These are phyloP conservation scores for Thielaviopsis punctulata DNA, from an alignment of 2,329 filamentous ascomycete species.

Conservation along the genomic window DNA sequence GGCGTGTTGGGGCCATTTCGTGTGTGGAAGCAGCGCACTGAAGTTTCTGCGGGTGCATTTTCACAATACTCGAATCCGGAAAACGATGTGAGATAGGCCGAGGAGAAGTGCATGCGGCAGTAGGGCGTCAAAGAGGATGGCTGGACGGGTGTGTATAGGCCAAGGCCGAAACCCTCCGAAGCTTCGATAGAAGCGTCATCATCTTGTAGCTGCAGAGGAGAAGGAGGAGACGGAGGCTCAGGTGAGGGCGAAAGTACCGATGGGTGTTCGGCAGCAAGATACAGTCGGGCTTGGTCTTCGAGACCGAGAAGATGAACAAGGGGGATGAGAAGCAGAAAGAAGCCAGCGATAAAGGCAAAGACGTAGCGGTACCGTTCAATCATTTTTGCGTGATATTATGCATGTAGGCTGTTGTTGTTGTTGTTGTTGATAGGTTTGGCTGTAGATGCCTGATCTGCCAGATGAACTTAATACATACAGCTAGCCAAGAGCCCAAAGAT, in stretches of 20 bases:
- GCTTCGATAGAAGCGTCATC: background rate
- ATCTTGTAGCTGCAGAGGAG: background rate
- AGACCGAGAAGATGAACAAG: background rate
- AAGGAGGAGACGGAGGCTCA: too few species aligned
- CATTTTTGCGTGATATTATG: too few species aligned
- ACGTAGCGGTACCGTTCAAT: background rate
- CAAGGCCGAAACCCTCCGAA: background rate
- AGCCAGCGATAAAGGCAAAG: background rate
- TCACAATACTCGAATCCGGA: slow-evolving; percentile 5
- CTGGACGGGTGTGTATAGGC: background rate
- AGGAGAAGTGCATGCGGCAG: slow-evolving; percentile 4
- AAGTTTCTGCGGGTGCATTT: background rate
- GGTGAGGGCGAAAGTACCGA: background rate
- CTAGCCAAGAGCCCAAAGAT: too few species aligned
- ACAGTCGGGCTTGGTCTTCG: background rate
- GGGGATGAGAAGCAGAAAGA: background rate
- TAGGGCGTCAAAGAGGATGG: background rate
- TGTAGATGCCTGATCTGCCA: too few species aligned
- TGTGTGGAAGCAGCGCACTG: slow-evolving; percentile 16
- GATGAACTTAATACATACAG: too few species aligned
- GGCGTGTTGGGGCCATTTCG: slow-evolving; percentile 9
- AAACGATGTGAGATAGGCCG: background rate
- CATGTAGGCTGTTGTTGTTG: too few species aligned
- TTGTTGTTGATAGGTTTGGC: too few species aligned
- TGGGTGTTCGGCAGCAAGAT: background rate